These are phyloP conservation scores for Tanacetum coccineum DNA, from an alignment of 129 eudicot species.

Conservation along the genomic window DNA sequence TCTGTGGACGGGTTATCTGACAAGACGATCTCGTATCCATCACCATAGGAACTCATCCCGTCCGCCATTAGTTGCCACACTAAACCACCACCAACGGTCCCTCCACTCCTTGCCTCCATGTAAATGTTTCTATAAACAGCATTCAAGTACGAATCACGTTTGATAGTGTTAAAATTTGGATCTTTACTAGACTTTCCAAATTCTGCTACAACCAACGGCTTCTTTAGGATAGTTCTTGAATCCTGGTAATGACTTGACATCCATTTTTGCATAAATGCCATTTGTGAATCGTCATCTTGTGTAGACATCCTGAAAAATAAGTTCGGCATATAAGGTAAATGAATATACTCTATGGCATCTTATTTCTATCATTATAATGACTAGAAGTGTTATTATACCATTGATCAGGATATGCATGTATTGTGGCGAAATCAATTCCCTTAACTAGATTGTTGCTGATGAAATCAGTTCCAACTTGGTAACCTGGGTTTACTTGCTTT, in stretches of 20 bases:
- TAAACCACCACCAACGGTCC: conserved; percentile 57
- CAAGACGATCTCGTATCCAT: conserved; percentile 56
- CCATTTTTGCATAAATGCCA: conserved; percentile 67
- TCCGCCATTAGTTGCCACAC: conserved; percentile 71
- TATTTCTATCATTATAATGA: background rate
- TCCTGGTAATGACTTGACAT: conserved; percentile 52
- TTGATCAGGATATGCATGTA: conserved; percentile 62
- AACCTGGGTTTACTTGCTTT: conserved; percentile 62
- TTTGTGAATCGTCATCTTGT: conserved; percentile 44
- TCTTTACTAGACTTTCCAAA: conserved; percentile 70
- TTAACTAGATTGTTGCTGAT: conserved; percentile 49
- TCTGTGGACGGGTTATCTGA: conserved; percentile 44
- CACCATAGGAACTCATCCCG: conserved; percentile 52
- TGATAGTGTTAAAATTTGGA: conserved; percentile 34
- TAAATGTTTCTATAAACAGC: conserved; percentile 43
- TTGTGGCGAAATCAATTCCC: conserved; percentile 72
- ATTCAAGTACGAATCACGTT: conserved; percentile 42
- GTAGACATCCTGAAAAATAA: conserved; percentile 45
- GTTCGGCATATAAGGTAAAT: background rate
- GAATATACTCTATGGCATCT: background rate
- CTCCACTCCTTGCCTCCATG: conserved; percentile 50
- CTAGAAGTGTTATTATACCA: conserved; percentile 31
- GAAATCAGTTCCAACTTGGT: conserved; percentile 79
- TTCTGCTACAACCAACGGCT: conserved; percentile 54
- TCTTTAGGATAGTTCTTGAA: conserved; percentile 44